Percentiles rank a stretch among this genome's conserved stretches.
These are phyloP conservation scores for Chenopodium quinoa DNA, from an alignment of 148 eudicot species.

Conservation along the genomic window DNA sequence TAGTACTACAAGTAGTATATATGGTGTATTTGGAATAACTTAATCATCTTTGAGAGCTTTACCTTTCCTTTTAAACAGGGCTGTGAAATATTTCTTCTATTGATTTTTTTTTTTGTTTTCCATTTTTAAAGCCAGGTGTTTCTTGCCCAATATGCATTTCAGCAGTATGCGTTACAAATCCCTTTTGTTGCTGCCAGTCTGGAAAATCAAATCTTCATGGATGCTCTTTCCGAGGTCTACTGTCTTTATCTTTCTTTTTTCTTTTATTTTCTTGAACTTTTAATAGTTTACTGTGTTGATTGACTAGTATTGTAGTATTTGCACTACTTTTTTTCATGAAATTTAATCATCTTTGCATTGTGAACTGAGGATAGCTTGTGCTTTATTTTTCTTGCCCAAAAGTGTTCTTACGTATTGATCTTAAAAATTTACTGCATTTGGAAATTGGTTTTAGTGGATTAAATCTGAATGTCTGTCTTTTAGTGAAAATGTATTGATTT, in stretches of 20 bases:
- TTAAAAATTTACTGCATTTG: no score
- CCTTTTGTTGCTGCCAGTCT: conserved; percentile 22
- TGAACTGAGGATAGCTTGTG: not conserved
- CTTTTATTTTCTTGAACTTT: not conserved
- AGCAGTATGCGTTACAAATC: conserved; percentile 7
- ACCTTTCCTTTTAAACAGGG: not conserved
- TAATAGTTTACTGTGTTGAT: not conserved
- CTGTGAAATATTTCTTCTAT: not conserved
- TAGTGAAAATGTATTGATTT: not conserved
- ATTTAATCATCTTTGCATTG: not conserved
- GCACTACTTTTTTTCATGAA: not conserved
- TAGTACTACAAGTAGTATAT: no score
- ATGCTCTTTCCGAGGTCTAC: conserved; percentile 36
- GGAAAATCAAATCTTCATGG: conserved; percentile 29
- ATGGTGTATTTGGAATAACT: not conserved
- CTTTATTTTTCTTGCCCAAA: not conserved
- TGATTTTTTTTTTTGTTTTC: not conserved
- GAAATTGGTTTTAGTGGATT: not conserved
- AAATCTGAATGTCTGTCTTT: not conserved
- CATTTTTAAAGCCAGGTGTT: conserved; percentile 28
- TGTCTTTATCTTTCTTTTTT: not conserved
- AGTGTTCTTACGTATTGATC: not conserved
- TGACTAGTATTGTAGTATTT: not conserved
- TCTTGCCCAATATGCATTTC: conserved; percentile 20
- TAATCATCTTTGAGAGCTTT: not conserved